phyloP scores from a whole-genome alignment of 257 asterid genomes.

The Petunia secreta region DNA sequence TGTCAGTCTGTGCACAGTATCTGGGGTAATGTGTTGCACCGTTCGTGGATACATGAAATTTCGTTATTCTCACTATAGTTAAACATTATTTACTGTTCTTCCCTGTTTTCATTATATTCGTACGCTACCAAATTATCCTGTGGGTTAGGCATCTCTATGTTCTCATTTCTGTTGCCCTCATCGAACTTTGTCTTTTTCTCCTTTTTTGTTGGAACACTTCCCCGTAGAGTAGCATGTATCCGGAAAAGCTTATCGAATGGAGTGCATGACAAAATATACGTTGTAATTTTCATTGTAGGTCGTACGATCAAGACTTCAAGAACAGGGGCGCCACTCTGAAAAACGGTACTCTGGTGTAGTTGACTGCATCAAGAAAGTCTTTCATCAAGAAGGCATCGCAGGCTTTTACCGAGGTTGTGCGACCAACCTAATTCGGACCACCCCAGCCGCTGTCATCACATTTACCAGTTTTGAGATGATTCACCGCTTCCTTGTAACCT shows the following conservation, averaged over 20 bases:
- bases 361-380: conserved; percentile 81
- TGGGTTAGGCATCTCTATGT: not conserved
- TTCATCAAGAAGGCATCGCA: conserved; percentile 70
- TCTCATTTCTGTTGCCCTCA: not conserved
- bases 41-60: not conserved
- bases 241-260: not conserved
- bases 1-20: not conserved
- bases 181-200: not conserved
- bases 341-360: conserved; percentile 80
- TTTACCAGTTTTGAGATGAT: conserved; percentile 98
- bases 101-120: not conserved
- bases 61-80: not conserved
- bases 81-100: not conserved
- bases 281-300: conserved; percentile 52
- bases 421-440: conserved; percentile 83
- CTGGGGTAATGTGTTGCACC: not conserved
- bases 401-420: conserved; percentile 98
- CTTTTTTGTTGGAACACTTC: not conserved
- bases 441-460: conserved; percentile 97
- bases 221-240: not conserved
- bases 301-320: conserved; percentile 97
- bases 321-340: conserved; percentile 95
- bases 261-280: not conserved
- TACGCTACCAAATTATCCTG: not conserved
- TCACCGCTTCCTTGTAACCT: conserved; percentile 77